Conservation (phyloP, 768 basidiomycete genomes). For the Podaxis sp. region DNA sequence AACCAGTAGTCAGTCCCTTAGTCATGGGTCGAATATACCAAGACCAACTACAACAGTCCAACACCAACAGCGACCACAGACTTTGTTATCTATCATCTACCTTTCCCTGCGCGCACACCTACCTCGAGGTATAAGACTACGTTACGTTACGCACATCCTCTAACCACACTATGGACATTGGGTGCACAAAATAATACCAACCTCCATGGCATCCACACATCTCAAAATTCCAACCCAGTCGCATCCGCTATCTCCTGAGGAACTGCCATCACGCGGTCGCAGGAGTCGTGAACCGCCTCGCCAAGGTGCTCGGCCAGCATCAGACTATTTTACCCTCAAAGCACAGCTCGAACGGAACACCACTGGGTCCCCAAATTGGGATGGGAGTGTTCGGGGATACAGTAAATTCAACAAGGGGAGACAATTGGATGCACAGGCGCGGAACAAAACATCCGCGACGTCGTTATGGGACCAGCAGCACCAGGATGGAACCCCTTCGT, state of each 20-base stretch:
- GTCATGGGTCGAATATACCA: background rate
- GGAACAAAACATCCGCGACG: conserved; percentile 30
- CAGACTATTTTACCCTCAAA: conserved; percentile 61
- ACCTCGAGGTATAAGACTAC: background rate
- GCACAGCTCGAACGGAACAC: conserved; percentile 50
- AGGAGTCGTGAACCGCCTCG: conserved; percentile 31
- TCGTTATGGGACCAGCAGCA: conserved; percentile 32
- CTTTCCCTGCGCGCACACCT: background rate
- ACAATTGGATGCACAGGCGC: conserved; percentile 16
- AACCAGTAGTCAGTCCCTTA: background rate
- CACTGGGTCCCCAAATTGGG: conserved; percentile 30
- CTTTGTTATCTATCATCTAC: background rate
- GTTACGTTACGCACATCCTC: background rate
- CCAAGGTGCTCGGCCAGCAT: conserved; percentile 23
- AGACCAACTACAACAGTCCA: background rate
- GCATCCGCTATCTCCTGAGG: conserved; percentile 68
- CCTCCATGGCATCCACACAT: conserved; percentile 34
- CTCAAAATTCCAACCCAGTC: conserved; percentile 58
- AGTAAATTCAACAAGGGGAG: conserved; percentile 34
- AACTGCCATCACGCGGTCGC: conserved; percentile 35
- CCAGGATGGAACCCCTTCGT: conserved; percentile 25
- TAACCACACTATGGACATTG: conserved; percentile 1
- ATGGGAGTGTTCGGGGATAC: conserved; percentile 55
- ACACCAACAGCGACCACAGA: background rate
- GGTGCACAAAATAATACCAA: background rate